Evolutionary conservation across 495 filamentous ascomycete species (phyloP).

Genomic region (Aspergillus mulundensis): DNA sequence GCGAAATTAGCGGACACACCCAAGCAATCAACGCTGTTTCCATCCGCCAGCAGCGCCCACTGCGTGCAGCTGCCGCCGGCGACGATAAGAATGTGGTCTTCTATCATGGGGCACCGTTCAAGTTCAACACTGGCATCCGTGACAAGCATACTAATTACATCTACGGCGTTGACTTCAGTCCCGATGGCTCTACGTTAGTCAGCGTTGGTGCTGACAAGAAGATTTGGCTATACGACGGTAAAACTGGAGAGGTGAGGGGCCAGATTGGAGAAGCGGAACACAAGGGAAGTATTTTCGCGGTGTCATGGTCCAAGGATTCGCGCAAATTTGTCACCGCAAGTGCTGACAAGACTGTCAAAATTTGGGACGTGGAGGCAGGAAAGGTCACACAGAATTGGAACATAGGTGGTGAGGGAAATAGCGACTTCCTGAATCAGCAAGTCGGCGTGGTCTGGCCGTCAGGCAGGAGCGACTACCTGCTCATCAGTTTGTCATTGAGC

Average conservation of each 20-base stretch:
- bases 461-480: conserved; percentile 74
- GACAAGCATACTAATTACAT: conserved; percentile 84
- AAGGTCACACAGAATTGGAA: conserved; percentile 77
- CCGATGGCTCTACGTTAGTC: conserved; percentile 77
- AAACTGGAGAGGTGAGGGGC: conserved; percentile 76
- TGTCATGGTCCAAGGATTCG: conserved; percentile 88
- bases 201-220: conserved; percentile 84
- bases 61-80: conserved; percentile 84
- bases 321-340: conserved; percentile 86
- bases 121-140: conserved; percentile 74
- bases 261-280: conserved; percentile 81
- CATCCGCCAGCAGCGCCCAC: conserved; percentile 81
- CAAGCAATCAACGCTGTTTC: conserved; percentile 86
- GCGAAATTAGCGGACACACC: conserved; percentile 87
- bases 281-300: conserved; percentile 85
- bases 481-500: conserved; percentile 82
- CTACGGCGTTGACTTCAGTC: conserved; percentile 83
- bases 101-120: conserved; percentile 90
- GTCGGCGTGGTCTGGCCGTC: conserved; percentile 91
- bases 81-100: conserved; percentile 89
- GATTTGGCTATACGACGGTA: conserved; percentile 94
- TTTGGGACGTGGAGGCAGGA: conserved; percentile 70
- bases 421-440: conserved; percentile 79
- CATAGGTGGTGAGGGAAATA: conserved; percentile 73
- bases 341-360: conserved; percentile 80